Evolutionary conservation across 2,329 filamentous ascomycete species (phyloP).

Genomic region (Fusarium siculi): DNA sequence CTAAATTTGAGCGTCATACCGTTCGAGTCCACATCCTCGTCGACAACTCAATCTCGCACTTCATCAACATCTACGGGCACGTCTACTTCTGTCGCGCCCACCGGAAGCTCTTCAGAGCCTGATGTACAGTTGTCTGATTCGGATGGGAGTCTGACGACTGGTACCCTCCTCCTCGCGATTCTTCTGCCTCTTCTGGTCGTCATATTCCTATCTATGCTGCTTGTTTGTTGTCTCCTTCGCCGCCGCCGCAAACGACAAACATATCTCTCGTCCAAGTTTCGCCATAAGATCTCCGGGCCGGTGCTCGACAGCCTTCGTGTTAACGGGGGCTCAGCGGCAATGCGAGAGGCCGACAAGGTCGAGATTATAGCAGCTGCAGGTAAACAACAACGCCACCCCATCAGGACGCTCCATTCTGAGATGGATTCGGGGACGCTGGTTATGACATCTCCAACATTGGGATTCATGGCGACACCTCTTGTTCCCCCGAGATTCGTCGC

Average conservation of each 20-base stretch:
- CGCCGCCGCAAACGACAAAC: conserved; percentile 45
- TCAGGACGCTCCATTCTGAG: conserved; percentile 40
- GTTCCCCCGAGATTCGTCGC: conserved; percentile 41
- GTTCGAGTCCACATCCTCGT: conserved; percentile 37
- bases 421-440: conserved; percentile 39
- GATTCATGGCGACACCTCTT: conserved; percentile 33
- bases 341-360: conserved; percentile 38
- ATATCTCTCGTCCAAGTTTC: conserved; percentile 46
- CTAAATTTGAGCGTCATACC: conserved; percentile 51
- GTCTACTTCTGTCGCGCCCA: conserved; percentile 39
- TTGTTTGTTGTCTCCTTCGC: conserved; percentile 49
- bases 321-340: conserved; percentile 41
- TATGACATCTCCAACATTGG: conserved; percentile 44
- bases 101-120: conserved; percentile 28
- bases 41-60: conserved; percentile 22
- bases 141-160: conserved; percentile 44
- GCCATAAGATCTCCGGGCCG: conserved; percentile 49
- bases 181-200: conserved; percentile 56
- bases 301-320: conserved; percentile 44
- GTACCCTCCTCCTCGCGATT: conserved; percentile 55
- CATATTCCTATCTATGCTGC: conserved; percentile 47
- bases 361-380: conserved; percentile 2
- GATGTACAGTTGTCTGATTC: conserved; percentile 19
- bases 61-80: conserved; percentile 26
- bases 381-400: conserved; percentile 21